Evolutionary conservation across 73 alveolate species (phyloP).

Genomic region (Uronychia setigera): DNA sequence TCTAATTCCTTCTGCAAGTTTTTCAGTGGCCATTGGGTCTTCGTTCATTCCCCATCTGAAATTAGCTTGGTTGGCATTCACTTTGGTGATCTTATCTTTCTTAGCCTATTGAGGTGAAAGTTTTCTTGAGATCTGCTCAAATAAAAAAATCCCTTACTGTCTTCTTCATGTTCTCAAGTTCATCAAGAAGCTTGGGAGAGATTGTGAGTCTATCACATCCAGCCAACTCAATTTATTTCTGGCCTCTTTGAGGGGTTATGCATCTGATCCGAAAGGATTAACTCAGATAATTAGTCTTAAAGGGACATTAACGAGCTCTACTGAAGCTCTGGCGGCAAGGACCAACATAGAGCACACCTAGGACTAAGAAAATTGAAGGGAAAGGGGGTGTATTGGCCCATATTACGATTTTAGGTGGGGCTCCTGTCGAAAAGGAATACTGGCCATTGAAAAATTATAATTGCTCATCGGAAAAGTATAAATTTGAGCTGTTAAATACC

Average conservation of each 20-base stretch:
- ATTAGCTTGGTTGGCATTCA: constrained; percentile 5
- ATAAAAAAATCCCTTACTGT: constrained; percentile 8
- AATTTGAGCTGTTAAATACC: not conserved
- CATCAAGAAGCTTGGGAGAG: constrained; percentile 75
- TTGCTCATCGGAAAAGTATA: not conserved
- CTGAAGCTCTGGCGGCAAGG: no score
- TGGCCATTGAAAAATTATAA: not conserved
- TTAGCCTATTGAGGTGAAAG: not conserved
- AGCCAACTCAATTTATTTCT: constrained; percentile 63
- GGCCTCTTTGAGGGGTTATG: no score
- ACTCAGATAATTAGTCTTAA: no score
- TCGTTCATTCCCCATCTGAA: constrained; percentile 67
- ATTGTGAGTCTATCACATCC: constrained; percentile 88
- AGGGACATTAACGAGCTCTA: no score
- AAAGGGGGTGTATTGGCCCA: no score
- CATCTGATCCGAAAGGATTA: no score
- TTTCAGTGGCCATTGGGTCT: constrained; percentile 85
- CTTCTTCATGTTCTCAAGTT: constrained; percentile 7
- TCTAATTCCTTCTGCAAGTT: constrained; percentile 79
- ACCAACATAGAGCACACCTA: no score
- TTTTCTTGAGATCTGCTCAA: not conserved
- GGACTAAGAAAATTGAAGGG: no score
- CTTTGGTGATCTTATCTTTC: not conserved
- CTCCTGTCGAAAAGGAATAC: not conserved
- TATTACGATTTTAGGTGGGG: no score